These are phyloP conservation scores for Micromonas pusilla DNA, from an alignment of 139 green algal species.

Conservation along the genomic window DNA sequence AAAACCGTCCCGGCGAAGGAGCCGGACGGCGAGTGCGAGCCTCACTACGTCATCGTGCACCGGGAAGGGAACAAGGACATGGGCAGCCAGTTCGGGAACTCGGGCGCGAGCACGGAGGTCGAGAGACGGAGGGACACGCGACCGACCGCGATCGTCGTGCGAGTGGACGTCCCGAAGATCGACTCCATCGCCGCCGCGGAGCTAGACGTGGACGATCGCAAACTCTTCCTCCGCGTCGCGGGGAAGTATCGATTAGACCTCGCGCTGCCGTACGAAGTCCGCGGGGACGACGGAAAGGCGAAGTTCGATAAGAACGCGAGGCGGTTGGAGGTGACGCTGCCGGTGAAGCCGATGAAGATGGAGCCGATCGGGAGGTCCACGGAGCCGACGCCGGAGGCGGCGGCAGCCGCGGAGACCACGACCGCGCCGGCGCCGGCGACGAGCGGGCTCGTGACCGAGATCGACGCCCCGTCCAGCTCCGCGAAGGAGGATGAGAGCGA, in stretches of 20 bases:
- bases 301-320: constrained; percentile 53
- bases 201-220: constrained; percentile 45
- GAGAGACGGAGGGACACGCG: constrained; percentile 32
- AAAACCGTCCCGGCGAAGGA: constrained; percentile 1
- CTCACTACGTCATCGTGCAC: constrained; percentile 6
- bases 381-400: background rate
- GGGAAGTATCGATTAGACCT: constrained; percentile 47
- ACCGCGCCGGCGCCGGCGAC: too few species aligned
- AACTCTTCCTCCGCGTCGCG: constrained; percentile 18
- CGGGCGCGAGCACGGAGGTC: constrained; percentile 36
- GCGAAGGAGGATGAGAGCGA: background rate
- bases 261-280: constrained; percentile 44
- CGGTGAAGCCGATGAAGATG: constrained; percentile 32
- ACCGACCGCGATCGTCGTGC: constrained; percentile 47
- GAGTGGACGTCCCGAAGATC: constrained; percentile 44
- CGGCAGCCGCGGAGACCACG: background rate
- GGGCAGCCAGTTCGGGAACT: background rate
- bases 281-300: constrained; percentile 43
- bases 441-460: background rate
- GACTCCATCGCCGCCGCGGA: constrained; percentile 36
- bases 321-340: constrained; percentile 47
- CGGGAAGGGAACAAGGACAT: too few species aligned
- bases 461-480: background rate
- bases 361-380: background rate
- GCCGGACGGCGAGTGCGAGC: background rate